These are phyloP conservation scores for Luffa acutangula DNA, from an alignment of 306 rosid species.

Conservation along the genomic window DNA sequence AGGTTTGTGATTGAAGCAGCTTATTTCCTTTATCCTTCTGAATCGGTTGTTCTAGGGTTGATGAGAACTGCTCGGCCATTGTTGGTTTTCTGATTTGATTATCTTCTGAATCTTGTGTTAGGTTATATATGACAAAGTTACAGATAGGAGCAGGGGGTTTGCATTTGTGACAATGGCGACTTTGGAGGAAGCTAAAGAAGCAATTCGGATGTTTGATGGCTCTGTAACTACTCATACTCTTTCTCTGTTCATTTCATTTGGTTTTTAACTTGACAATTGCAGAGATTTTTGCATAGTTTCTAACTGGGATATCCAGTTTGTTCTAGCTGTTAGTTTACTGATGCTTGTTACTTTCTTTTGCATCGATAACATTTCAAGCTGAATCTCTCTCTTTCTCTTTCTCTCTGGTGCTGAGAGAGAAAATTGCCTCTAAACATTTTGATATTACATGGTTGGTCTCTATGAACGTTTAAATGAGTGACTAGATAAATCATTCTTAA, in stretches of 20 bases:
- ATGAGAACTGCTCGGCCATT: not conserved
- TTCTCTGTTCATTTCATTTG: not conserved
- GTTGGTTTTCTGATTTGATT: not conserved
- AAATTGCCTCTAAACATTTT: too few relatives aligned
- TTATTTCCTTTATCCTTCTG: not conserved
- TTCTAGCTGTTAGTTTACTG: not conserved
- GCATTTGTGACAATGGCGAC: constrained; percentile 81
- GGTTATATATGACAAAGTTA: constrained; percentile 81
- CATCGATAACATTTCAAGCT: too few relatives aligned
- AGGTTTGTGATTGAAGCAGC: constrained; percentile 34
- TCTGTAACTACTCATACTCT: constrained; percentile 38
- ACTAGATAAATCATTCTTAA: not conserved
- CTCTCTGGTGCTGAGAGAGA: too few relatives aligned
- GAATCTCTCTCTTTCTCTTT: too few relatives aligned
- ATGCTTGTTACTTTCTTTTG: too few relatives aligned
- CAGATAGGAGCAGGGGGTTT: constrained; percentile 91
- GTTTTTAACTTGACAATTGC: not conserved
- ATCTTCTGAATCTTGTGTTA: constrained; percentile 17
- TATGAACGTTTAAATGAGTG: not conserved
- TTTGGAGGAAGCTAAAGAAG: constrained; percentile 70
- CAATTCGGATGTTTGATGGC: constrained; percentile 82
- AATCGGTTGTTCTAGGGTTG: constrained; percentile 4
- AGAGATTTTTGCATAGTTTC: not conserved
- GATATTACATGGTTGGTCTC: too few relatives aligned
- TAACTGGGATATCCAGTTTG: not conserved